Base-by-base conservation (phyloP, 2,329 filamentous ascomycete species). In the Cladophialophora chaetospira region DNA sequence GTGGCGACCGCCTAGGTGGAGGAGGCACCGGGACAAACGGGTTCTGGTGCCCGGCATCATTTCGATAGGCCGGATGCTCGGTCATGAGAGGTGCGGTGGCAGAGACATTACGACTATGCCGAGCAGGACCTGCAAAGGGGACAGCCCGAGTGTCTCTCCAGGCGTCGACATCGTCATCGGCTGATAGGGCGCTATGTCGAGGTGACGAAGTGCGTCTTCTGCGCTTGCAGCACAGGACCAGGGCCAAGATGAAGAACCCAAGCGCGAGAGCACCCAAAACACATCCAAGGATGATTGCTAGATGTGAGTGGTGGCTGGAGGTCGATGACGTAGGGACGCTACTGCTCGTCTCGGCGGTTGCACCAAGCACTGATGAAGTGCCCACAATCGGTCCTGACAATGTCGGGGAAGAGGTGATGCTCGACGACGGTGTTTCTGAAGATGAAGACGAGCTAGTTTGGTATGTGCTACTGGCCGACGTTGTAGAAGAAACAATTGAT, bases 1-100 rank as follows among this genome's bases (percentile, higher is more conserved):
- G 55, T 11, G 63, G 47, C 15, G 62, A 56, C 26, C 63, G 54
- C 49, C 64, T 57, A 6, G 64, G 63, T 53, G 63, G 63, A 9
- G 64, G 64, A 29, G 61, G 57, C 1, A 61, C 51, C 4, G 64
- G 64, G 8, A 60, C 60, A 46, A 66, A 66, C 17, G 64, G 64
- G 43, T 66, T 66, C 51, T 64, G 55, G 33, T 60, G 51, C 17
- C 40, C 52, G 29, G 50, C 45, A 15, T 29, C 17, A 33, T 33
- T 42, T 15, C 57, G 58, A 45, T 53, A 59, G 15, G 53, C 54
- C 25, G 58, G 51, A 53, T 62, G 61, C 23, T 66, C 54, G 5
- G 61, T 47, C 63, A 66, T 65, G 9, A 56, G 42, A 40, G 63
- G 63, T 15, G 63, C 58, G 13, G 28, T 33, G 26, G 46, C 53